Conservation (phyloP, 1,139 yeast species). For the Debaryomyces subglobosus region DNA sequence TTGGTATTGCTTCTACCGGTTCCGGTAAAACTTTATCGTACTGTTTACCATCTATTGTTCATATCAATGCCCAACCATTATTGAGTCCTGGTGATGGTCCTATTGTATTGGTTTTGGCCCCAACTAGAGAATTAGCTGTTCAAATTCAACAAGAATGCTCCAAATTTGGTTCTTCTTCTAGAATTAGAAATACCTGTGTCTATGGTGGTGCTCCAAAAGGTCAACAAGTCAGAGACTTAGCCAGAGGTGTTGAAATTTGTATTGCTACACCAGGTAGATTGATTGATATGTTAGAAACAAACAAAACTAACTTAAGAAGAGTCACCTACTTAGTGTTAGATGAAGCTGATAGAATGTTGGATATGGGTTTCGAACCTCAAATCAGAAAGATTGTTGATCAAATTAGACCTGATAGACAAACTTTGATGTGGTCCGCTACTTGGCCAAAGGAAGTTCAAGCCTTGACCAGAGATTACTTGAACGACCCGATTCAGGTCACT, state of each 20-base stretch:
- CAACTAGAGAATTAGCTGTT: slow-evolving; percentile 98
- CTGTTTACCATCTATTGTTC: slow-evolving; percentile 95
- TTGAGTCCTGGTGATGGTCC: slow-evolving; percentile 96
- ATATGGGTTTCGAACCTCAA: slow-evolving; percentile 98
- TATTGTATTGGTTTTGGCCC: slow-evolving; percentile 91
- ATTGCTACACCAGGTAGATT: slow-evolving; percentile 99
- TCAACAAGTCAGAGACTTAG: slow-evolving; percentile 91
- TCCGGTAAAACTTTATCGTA: slow-evolving; percentile 97
- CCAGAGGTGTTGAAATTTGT: slow-evolving; percentile 92
- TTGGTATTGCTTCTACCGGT: slow-evolving; percentile 98
- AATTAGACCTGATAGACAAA: slow-evolving; percentile 96
- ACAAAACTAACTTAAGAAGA: slow-evolving; percentile 93
- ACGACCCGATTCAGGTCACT: slow-evolving; percentile 94
- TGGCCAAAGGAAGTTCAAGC: slow-evolving; percentile 99
- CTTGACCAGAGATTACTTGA: slow-evolving; percentile 86
- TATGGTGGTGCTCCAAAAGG: slow-evolving; percentile 99
- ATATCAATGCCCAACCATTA: slow-evolving; percentile 96
- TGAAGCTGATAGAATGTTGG: slow-evolving; percentile 96
- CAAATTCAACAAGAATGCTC: slow-evolving; percentile 96
- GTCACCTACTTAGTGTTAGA: slow-evolving; percentile 96
- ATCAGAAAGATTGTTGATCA: slow-evolving; percentile 93
- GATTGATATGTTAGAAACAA: slow-evolving; percentile 94
- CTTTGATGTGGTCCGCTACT: slow-evolving; percentile 99
- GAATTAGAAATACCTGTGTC: slow-evolving; percentile 96
- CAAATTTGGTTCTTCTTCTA: slow-evolving; percentile 87